phyloP scores from a whole-genome alignment of 2,329 filamentous ascomycete genomes.

The Coniella vitis region DNA sequence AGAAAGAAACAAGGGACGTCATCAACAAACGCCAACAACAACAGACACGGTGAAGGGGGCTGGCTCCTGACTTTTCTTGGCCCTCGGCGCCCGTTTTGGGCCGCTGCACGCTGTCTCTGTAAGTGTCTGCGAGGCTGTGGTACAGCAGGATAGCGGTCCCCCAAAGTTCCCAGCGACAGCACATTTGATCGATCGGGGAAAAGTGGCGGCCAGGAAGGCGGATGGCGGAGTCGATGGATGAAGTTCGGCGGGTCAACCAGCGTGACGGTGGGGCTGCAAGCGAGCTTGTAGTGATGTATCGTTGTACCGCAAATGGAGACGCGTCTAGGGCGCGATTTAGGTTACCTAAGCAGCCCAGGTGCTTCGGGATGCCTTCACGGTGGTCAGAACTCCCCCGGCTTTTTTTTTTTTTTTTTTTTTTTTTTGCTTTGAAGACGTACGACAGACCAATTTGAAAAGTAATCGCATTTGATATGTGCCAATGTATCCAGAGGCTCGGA shows the following conservation, averaged over 20 bases:
- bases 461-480: too few relatives aligned
- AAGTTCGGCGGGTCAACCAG: too few relatives aligned
- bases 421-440: too few relatives aligned
- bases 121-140: slow-evolving; percentile 10
- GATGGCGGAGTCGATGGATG: too few relatives aligned
- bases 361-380: too few relatives aligned
- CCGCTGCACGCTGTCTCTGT: not conserved
- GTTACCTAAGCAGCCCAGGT: not conserved
- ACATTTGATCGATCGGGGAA: slow-evolving; percentile 8
- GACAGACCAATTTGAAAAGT: too few relatives aligned
- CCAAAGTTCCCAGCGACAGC: slow-evolving; percentile 16
- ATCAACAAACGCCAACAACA: not conserved
- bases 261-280: too few relatives aligned
- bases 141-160: slow-evolving; percentile 15
- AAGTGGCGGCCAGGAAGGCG: slow-evolving; percentile 2
- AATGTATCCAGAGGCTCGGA: too few relatives aligned
- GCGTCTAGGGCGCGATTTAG: too few relatives aligned
- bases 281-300: not conserved
- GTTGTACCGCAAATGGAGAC: too few relatives aligned
- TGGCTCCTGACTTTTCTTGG: slow-evolving; percentile 10
- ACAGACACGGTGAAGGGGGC: not conserved
- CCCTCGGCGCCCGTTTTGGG: slow-evolving; percentile 6
- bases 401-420: too few relatives aligned
- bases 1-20: not conserved
- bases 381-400: too few relatives aligned